phyloP scores from a whole-genome alignment of 805 yeast genomes.

The Ogataea philodendri region DNA sequence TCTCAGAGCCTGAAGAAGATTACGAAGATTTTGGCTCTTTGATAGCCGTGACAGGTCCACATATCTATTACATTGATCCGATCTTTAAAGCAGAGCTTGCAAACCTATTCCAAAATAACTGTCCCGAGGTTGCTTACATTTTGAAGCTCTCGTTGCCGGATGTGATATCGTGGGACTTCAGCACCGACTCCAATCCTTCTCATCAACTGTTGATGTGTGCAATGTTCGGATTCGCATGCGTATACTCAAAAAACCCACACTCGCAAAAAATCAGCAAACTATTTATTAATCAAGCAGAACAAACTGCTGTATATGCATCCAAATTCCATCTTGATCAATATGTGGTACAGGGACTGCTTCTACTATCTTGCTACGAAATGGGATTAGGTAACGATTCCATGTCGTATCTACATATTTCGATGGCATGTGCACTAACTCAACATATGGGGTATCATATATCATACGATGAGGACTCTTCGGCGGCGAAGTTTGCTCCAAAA shows the following conservation, averaged over 20 bases:
- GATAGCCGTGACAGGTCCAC: constrained; percentile 5
- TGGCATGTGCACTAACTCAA: constrained; percentile 35
- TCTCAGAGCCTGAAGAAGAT: not conserved
- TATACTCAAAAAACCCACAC: constrained; percentile 22
- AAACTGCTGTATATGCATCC: constrained; percentile 25
- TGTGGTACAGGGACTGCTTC: constrained; percentile 26
- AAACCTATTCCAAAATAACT: constrained; percentile 17
- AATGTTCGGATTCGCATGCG: constrained; percentile 28
- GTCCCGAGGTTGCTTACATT: constrained; percentile 15
- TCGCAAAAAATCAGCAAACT: constrained; percentile 12
- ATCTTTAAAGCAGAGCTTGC: constrained; percentile 14
- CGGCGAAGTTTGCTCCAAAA: constrained; percentile 26
- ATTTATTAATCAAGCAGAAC: constrained; percentile 30
- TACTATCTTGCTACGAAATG: constrained; percentile 33
- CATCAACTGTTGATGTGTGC: constrained; percentile 27
- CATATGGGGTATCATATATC: constrained; percentile 36
- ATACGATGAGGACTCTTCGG: constrained; percentile 21
- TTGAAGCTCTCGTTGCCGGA: constrained; percentile 15
- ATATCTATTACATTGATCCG: constrained; percentile 19
- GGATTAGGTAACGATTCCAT: constrained; percentile 33
- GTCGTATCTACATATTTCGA: constrained; percentile 31
- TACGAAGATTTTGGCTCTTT: constrained; percentile 15
- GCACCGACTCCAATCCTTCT: constrained; percentile 18
- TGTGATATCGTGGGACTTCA: constrained; percentile 20
- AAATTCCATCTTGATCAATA: constrained; percentile 24